phyloP scores from a whole-genome alignment of 2,329 filamentous ascomycete genomes.

The Podosphaera leucotricha region DNA sequence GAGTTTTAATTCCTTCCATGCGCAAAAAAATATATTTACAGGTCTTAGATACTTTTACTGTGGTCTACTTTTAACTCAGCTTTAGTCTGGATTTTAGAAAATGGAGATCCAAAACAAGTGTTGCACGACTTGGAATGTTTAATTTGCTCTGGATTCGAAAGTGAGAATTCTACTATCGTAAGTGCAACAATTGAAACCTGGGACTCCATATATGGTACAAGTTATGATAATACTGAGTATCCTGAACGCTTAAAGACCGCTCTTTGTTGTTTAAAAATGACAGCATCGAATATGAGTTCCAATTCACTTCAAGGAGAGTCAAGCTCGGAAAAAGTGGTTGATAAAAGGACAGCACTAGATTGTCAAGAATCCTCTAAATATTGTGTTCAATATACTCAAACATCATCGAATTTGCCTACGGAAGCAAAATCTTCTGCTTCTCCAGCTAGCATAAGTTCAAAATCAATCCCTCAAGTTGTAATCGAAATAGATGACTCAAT shows the following conservation, averaged over 20 bases:
- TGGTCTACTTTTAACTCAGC: conserved; percentile 25
- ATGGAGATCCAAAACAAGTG: conserved; percentile 18
- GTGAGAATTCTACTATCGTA: conserved; percentile 30
- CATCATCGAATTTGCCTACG: background rate
- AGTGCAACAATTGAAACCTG: conserved; percentile 35
- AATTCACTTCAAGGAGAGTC: conserved; percentile 21
- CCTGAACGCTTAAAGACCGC: conserved; percentile 37
- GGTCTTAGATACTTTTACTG: conserved; percentile 21
- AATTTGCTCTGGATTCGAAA: conserved; percentile 31
- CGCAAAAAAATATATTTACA: background rate
- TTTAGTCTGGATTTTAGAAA: conserved; percentile 16
- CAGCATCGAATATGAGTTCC: conserved; percentile 17
- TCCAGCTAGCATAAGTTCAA: conserved; percentile 1
- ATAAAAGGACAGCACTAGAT: conserved; percentile 5
- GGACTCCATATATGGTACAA: conserved; percentile 44
- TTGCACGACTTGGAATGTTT: conserved; percentile 30
- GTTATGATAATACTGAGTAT: conserved; percentile 32
- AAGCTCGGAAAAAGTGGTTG: conserved; percentile 13
- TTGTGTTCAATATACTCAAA: conserved; percentile 2
- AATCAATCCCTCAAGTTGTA: conserved; percentile 9
- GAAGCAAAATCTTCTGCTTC: background rate
- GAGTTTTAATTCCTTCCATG: conserved; percentile 13
- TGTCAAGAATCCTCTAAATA: conserved; percentile 20
- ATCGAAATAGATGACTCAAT: conserved; percentile 3
- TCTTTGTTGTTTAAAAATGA: conserved; percentile 33